Conservation (phyloP, 176 grass and related monocot genomes). For the Puccinellia tenuiflora region DNA sequence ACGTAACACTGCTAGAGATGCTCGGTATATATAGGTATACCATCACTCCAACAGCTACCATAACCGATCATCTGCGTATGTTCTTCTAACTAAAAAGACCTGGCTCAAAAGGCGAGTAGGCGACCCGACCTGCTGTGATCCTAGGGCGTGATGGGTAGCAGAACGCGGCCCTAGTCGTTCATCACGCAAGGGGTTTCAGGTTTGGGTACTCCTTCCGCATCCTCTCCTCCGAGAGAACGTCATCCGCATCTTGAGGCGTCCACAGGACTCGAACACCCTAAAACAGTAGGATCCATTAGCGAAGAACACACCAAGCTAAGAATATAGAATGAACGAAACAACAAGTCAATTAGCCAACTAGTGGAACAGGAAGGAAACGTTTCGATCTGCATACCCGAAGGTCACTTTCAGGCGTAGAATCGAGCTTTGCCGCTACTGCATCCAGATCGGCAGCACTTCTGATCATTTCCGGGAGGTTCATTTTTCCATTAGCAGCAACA, state of each 20-base stretch:
- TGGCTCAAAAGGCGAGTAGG: neutral
- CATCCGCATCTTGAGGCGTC: constrained; percentile 24
- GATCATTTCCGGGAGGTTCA: neutral
- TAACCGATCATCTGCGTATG: neutral
- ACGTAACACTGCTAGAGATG: neutral
- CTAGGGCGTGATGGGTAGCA: neutral
- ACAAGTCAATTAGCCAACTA: neutral
- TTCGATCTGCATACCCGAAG: neutral
- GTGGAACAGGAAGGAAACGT: neutral
- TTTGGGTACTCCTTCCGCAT: constrained; percentile 1
- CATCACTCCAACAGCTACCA: neutral
- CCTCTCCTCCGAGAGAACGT: neutral
- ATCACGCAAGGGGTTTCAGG: constrained; percentile 5
- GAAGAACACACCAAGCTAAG: neutral
- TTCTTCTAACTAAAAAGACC: neutral
- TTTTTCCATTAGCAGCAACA: constrained; percentile 16
- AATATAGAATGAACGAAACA: neutral
- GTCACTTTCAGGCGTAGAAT: neutral
- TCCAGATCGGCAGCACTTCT: neutral
- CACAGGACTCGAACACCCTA: constrained; percentile 19
- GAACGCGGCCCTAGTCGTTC: neutral
- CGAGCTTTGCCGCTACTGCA: neutral
- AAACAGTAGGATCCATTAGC: neutral
- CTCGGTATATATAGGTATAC: neutral
- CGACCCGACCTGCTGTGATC: neutral